These are phyloP conservation scores for Glonium stellatum DNA, from an alignment of 495 filamentous ascomycete species.

Conservation along the genomic window DNA sequence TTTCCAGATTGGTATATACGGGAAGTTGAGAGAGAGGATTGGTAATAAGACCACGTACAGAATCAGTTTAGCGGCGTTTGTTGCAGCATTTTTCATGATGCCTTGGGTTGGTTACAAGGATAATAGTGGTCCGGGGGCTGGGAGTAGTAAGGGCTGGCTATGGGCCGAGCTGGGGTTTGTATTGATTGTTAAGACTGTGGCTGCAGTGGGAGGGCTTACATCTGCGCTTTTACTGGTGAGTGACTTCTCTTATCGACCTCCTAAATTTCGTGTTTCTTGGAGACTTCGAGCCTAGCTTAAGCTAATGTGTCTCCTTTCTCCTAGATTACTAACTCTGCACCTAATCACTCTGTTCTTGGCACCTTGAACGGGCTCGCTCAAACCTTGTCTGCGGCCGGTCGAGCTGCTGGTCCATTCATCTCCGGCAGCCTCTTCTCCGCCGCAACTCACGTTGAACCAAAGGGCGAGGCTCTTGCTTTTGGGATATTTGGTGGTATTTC, in stretches of 20 bases:
- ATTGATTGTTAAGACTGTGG: conserved; percentile 79
- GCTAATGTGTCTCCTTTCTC: not conserved
- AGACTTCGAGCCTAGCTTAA: not conserved
- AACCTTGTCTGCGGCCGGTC: conserved; percentile 83
- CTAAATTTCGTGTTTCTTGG: conserved; percentile 4
- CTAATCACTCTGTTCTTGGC: conserved; percentile 76
- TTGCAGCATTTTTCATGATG: conserved; percentile 75
- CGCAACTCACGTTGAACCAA: conserved; percentile 58
- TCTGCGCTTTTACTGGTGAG: conserved; percentile 78
- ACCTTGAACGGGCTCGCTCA: conserved; percentile 92
- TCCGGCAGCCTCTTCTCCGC: conserved; percentile 77
- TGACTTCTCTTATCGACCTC: not conserved
- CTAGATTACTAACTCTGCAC: conserved; percentile 88
- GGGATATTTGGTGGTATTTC: conserved; percentile 73
- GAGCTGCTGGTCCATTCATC: conserved; percentile 81
- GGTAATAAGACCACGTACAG: conserved; percentile 83
- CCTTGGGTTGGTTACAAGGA: conserved; percentile 81
- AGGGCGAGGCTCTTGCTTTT: conserved; percentile 81
- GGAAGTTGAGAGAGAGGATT: conserved; percentile 66
- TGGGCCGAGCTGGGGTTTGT: conserved; percentile 72
- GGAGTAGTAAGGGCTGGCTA: conserved; percentile 50
- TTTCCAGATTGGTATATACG: conserved; percentile 82
- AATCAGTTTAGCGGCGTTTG: conserved; percentile 71
- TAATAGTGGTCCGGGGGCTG: conserved; percentile 41
- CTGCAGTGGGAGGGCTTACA: conserved; percentile 80